Evolutionary conservation across 1,139 yeast genomes (phyloP).

Genomic region (Nematodospora anomalae): DNA sequence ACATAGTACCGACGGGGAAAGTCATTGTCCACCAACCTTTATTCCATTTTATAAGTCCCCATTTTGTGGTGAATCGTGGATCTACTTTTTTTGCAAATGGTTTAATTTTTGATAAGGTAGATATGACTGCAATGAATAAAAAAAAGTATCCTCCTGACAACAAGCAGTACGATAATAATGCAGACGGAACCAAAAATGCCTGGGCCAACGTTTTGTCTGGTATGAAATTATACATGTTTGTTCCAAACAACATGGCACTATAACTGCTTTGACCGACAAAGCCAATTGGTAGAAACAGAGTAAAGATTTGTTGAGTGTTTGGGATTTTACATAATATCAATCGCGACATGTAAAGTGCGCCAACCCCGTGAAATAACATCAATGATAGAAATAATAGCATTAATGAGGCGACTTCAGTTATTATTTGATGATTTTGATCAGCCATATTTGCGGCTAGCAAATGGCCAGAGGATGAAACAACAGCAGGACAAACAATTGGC

Average conservation of each 20-base stretch:
- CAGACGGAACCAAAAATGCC: constrained; percentile 17
- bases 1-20: constrained; percentile 86
- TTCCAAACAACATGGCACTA: constrained; percentile 60
- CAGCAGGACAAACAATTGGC: constrained; percentile 15
- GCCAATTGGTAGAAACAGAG: constrained; percentile 30
- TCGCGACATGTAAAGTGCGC: constrained; percentile 11
- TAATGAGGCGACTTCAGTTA: constrained; percentile 13
- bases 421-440: constrained; percentile 7
- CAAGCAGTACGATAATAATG: constrained; percentile 45
- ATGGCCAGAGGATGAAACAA: constrained; percentile 14
- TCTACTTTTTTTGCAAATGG: constrained; percentile 31
- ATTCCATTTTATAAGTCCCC: constrained; percentile 45
- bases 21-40: constrained; percentile 83
- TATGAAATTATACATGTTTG: constrained; percentile 26
- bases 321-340: constrained; percentile 13
- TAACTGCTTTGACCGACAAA: constrained; percentile 76
- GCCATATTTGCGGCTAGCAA: constrained; percentile 11
- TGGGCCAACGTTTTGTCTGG: constrained; percentile 12
- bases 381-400: constrained; percentile 12
- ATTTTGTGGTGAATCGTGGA: constrained; percentile 19
- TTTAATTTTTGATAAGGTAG: constrained; percentile 37
- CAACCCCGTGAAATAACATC: constrained; percentile 13
- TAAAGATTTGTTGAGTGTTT: constrained; percentile 13
- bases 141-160: constrained; percentile 62
- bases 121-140: constrained; percentile 52